Evolutionary conservation across 163 green algal genomes (phyloP).

Genomic region (Chlorella variabilis): DNA sequence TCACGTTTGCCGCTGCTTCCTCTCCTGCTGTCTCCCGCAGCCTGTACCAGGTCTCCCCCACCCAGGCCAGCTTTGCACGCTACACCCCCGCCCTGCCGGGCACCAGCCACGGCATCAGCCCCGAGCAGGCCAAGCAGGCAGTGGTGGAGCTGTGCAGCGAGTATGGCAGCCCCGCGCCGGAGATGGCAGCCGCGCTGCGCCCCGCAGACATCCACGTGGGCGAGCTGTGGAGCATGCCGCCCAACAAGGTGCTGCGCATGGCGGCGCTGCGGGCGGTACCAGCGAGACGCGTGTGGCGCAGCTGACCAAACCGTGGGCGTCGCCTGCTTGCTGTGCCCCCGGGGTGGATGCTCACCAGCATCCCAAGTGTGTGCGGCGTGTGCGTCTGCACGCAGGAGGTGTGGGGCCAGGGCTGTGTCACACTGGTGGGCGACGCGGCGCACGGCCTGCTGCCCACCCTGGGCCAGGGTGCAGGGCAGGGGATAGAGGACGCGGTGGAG

Average conservation of each 20-base stretch:
- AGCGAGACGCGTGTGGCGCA: no score
- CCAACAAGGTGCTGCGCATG: slow-evolving; percentile 7
- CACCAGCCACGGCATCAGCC: not conserved
- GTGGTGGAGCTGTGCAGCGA: not conserved
- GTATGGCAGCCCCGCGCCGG: not conserved
- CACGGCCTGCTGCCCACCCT: slow-evolving; percentile 49
- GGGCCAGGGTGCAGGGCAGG: slow-evolving; percentile 20
- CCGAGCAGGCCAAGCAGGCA: not conserved
- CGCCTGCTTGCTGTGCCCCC: no score
- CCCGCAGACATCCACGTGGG: not conserved
- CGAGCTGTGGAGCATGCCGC: slow-evolving; percentile 20
- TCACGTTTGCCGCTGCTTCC: not conserved
- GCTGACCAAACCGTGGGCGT: no score
- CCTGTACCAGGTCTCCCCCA: slow-evolving; percentile 8
- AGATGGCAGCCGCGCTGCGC: not conserved
- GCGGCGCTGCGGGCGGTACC: no score
- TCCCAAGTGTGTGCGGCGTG: not conserved
- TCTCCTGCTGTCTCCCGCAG: not conserved
- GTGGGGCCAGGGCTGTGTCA: slow-evolving; percentile 55
- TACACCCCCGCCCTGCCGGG: not conserved
- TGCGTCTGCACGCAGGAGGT: not conserved
- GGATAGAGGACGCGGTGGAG: slow-evolving; percentile 20
- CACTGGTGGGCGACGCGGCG: slow-evolving; percentile 55
- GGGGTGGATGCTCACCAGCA: no score
- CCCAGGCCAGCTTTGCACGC: slow-evolving; percentile 8